A percentile compares a stretch with the other conserved stretches of the same genome.
Conservation (phyloP, 371 early-diverging fungal species). For the Polyrhizophydium stewartii region DNA sequence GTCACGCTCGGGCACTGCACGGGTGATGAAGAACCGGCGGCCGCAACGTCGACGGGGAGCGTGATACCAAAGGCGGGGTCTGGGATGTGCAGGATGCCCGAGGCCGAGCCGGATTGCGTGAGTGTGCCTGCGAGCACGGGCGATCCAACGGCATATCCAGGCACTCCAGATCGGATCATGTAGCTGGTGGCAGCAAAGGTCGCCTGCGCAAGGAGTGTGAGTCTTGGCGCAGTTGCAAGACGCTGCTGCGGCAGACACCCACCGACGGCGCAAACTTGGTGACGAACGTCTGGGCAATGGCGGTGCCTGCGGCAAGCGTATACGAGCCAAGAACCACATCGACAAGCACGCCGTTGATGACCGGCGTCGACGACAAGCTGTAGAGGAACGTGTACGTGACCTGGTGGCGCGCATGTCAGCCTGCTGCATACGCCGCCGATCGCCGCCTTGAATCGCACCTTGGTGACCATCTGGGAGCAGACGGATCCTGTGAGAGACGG, state of each 20-base stretch:
- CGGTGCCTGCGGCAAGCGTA: not conserved
- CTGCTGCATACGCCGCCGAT: too few relatives aligned
- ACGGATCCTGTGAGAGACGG: not conserved
- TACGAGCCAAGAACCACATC: not conserved
- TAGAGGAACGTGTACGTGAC: not conserved
- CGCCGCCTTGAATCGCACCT: not conserved
- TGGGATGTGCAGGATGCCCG: not conserved
- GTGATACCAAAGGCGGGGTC: not conserved
- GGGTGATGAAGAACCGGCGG: not conserved
- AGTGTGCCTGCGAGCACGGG: not conserved
- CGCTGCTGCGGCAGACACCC: not conserved
- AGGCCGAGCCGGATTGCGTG: not conserved
- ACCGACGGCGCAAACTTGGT: slow-evolving; percentile 1
- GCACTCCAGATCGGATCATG: not conserved
- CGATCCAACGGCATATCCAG: not conserved
- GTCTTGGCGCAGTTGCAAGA: too few relatives aligned
- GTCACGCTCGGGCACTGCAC: slow-evolving; percentile 6
- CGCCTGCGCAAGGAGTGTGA: too few relatives aligned
- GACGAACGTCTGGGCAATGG: not conserved
- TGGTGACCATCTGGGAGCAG: not conserved
- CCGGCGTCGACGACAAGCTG: not conserved
- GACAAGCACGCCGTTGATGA: not conserved
- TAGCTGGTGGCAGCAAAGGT: not conserved
- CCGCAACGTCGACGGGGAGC: not conserved
- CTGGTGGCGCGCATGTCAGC: not conserved